Base-by-base conservation (phyloP, 345 rosid species). In the Eucalyptus shirleyi region DNA sequence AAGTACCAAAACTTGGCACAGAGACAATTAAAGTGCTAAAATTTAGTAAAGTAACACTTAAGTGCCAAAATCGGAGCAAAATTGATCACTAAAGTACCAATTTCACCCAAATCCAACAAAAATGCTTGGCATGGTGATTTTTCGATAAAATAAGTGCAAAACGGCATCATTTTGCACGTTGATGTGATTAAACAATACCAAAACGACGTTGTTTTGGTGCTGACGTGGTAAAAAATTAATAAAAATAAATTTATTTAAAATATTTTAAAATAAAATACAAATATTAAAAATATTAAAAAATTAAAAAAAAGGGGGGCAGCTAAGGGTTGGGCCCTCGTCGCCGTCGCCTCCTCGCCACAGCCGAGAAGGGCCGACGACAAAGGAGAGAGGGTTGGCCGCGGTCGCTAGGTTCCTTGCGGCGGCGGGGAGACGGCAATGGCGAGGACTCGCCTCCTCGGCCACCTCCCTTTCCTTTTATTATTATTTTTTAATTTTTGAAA, bases 351-450 rank as follows among this genome's bases (percentile, higher is more conserved):
- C 53, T 0, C 0, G 4, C 9, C 56, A 0, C 1, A 0, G 1
- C 1, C 2, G 2, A 18, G 56, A 51, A 51, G 23, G 9, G 56
- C 4, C 0, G 1, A 4, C 0, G 9, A 51, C 4, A 18, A 51
- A 18, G 55, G 2, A 2, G 55, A 2, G 23, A 18, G 23, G 23
- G 23, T 51, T 3, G 55, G 4, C 4, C 9, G 0, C 0, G 55
- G 55, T 17, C 0, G 4, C 4, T 0, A 1, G 4, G 23, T 51
- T 51, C 55, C 55, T 0, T 7, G 23, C 9, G 1, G 8, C 21
- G 23, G 2, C 0, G 8, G 3, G 55, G 19, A 7, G 55, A 50
- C 2, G 0, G 3, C 19, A 8, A 1, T 0, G 21, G 21, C 2
- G 21, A 17, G 21, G 55, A 3, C 55, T 50, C 21, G 0, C 1